Evolutionary conservation across 2,329 filamentous ascomycete species (phyloP), one percentile per base, ranked within the genome.

Genomic region (Xylaria multiplex): DNA sequence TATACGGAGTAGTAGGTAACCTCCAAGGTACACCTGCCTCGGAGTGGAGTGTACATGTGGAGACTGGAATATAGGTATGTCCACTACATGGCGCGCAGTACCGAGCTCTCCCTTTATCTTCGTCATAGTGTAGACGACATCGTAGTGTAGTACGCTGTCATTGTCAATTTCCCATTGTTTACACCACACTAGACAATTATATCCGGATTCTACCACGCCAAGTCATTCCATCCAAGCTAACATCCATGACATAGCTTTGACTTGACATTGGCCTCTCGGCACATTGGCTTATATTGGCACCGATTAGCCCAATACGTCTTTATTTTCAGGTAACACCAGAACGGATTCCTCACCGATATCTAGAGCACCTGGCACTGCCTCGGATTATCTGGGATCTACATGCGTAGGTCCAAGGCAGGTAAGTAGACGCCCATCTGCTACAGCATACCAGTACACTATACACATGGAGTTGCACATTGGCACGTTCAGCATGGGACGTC

Each of bases 111-210:
- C 30, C 19, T 40, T 54, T 27, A 19, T 42, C 32, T 19, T 55
- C 59, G 48, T 63, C 61, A 58, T 65, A 19, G 19, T 19, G 19
- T 19, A 45, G 58, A 57, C 53, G 43, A 59, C 65, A 65, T 62
- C 62, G 52, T 43, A 37, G 55, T 37, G 11, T n/a, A 30, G 35
- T 13, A 37, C 35, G 62, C 13, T 53, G 35, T 8, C 35, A 37
- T 37, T 37, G 35, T 6, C 35, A 35, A 52, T 57, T 46, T 35
- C 11, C 27, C 24, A 42, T 55, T 59, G 49, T 48, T 42, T 48
- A 27, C 27, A 27, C 27, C 27, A 27, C 27, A 27, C 27, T 27
- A 19, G 27, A 8, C 11, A 45, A 50, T 22, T 59, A 59, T n/a
- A 16, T 13, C 27, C 30, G 22, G 24, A 19, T 24, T 53, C 19